phyloP scores from a whole-genome alignment of 768 basidiomycete species.

The Lentinula lateritia region DNA sequence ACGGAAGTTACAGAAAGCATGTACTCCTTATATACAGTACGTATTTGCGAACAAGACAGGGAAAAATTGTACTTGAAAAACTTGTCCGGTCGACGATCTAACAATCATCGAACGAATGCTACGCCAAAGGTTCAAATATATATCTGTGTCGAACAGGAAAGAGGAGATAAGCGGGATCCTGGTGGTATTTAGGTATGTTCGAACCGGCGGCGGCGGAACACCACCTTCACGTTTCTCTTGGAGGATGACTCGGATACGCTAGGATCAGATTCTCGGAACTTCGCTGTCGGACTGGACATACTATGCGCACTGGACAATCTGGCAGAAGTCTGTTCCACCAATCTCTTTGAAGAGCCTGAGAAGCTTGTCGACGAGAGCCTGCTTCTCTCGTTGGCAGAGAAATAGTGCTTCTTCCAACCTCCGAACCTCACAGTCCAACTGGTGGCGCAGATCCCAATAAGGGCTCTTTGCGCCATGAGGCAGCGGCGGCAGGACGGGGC shows the following conservation, averaged over 20 bases:
- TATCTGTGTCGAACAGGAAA: no score
- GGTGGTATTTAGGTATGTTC: no score
- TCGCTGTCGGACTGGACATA: neutral
- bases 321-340: neutral
- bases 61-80: no score
- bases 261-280: neutral
- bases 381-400: neutral
- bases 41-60: no score
- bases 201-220: no score
- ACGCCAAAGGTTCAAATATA: no score
- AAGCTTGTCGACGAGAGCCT: neutral
- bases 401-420: neutral
- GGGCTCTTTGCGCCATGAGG: neutral
- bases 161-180: no score
- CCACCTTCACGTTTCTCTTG: no score
- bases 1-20: no score
- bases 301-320: neutral
- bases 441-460: neutral
- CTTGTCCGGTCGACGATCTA: no score
- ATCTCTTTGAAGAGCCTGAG: neutral
- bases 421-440: neutral
- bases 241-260: neutral
- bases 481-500: neutral
- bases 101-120: no score
- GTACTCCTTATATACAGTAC: no score